phyloP scores from a whole-genome alignment of 306 rosid genomes.

The Malus orientalis region DNA sequence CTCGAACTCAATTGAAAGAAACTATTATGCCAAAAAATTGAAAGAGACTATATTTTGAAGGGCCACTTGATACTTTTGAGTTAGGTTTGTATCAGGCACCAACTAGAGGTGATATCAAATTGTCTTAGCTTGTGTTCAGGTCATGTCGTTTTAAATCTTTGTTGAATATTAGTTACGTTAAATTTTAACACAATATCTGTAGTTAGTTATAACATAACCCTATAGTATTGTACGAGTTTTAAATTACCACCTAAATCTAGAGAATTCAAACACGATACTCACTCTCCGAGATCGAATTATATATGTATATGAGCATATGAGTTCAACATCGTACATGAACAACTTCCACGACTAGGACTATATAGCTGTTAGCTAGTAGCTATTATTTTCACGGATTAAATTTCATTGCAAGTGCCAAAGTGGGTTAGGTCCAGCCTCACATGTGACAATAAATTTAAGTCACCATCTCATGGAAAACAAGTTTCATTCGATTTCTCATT shows the following conservation, averaged over 20 bases:
- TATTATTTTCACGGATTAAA: slow-evolving; percentile 8
- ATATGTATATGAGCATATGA: background rate
- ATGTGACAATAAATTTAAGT: slow-evolving; percentile 25
- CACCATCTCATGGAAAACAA: slow-evolving; percentile 16
- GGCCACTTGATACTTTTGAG: background rate
- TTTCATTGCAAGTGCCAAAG: slow-evolving; percentile 9
- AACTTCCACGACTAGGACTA: background rate
- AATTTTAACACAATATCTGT: too few species aligned
- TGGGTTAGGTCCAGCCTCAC: slow-evolving; percentile 14
- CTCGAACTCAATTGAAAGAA: background rate
- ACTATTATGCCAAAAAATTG: background rate
- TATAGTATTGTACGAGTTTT: background rate
- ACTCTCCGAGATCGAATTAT: background rate
- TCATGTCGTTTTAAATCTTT: background rate
- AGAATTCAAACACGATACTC: background rate
- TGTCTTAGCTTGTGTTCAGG: background rate
- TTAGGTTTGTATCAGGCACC: background rate
- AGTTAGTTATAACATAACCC: background rate
- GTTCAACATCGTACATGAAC: background rate
- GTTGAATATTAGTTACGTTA: background rate
- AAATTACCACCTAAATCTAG: background rate
- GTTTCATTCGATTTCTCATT: background rate
- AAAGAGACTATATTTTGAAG: background rate
- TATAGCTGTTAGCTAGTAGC: background rate
- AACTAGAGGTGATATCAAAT: background rate